Base-by-base conservation (phyloP, 345 rosid species). In the Hirschfeldia incana region DNA sequence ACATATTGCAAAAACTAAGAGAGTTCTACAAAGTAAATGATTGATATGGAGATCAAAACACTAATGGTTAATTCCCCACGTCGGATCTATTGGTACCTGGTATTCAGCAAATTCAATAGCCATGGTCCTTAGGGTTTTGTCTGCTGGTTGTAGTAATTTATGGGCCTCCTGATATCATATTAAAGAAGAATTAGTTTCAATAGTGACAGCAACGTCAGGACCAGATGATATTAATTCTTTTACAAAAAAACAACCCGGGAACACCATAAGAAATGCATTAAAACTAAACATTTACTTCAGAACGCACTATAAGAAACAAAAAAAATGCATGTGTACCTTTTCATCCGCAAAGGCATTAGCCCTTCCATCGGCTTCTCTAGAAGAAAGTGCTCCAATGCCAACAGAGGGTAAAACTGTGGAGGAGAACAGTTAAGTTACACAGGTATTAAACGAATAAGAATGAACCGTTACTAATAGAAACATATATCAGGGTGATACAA, bases 21-120 rank as follows among this genome's bases (percentile, higher is more conserved):
- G 33, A 65, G 28, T 37, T 12, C 68, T 32, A 33, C 1, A 12
- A 29, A 59, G 46, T 67, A 67, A 34, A 59, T 65, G 21, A 72
- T 10, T 58, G 70, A 69, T 28, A n/a, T 8, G 65, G 46, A 80
- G 39, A 64, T 62, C 15, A 26, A 65, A 80, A 64, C 26, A 69
- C 51, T 8, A 53, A 3, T 1, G 30, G 51, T 69, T 17, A 17
- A 13, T 17, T 30, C 34, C 46, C 21, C 79, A 76, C 77, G 49
- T 15, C 65, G 12, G 33, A 68, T 58, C 33, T 34, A 73, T 16
- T 58, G 37, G 77, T 74, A 93, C 99, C 97, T 93, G 99, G 82
- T 87, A 93, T 83, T 96, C 99, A 21, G 99, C 99, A 89, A 96
- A 89, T 66, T 96, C 99, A 80, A 93, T 89, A 69, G 97, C 99